A percentile compares a stretch with the other conserved stretches of the same genome.
These are phyloP conservation scores for Tricholoma sp. DNA, from an alignment of 768 basidiomycete genomes.

Conservation along the genomic window DNA sequence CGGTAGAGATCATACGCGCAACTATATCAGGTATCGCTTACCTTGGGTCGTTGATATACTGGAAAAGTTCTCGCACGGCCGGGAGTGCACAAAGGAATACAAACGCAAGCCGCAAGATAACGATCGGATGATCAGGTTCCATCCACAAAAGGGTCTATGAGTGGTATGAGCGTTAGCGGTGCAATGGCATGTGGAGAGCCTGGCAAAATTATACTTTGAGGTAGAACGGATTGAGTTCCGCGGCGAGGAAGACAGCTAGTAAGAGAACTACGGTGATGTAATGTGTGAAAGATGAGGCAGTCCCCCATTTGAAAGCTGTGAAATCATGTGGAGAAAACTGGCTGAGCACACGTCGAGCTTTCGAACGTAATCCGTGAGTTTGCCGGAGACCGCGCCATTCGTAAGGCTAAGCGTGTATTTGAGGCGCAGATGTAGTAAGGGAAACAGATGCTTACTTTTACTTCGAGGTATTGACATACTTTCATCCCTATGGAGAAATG, in stretches of 20 bases:
- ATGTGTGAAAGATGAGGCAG: conserved; percentile 65
- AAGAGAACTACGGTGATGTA: conserved; percentile 72
- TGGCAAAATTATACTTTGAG: conserved; percentile 52
- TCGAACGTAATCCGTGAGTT: conserved; percentile 70
- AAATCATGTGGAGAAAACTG: conserved; percentile 88
- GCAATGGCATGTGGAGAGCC: not conserved
- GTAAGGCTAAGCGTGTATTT: conserved; percentile 52
- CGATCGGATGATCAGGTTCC: conserved; percentile 85
- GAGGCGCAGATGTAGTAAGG: conserved; percentile 8
- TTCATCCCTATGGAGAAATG: conserved; percentile 61
- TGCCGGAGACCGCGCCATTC: conserved; percentile 82
- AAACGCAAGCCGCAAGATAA: conserved; percentile 65
- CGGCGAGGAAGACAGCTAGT: conserved; percentile 74
- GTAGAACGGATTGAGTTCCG: conserved; percentile 86
- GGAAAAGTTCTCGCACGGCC: conserved; percentile 77
- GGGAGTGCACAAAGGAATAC: conserved; percentile 86
- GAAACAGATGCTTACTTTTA: conserved; percentile 52
- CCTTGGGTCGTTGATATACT: conserved; percentile 81
- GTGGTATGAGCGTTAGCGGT: not conserved
- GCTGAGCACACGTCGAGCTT: conserved; percentile 72
- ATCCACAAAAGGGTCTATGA: conserved; percentile 66
- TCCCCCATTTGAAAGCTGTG: conserved; percentile 86
- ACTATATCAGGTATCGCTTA: conserved; percentile 22
- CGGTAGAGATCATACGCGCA: not conserved
- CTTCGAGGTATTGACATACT: conserved; percentile 81